A percentile compares a stretch with the other conserved stretches of the same genome.
These are phyloP conservation scores for Phytopythium cucurbitacearum DNA, from an alignment of 352 stramenopile genomes.

Conservation along the genomic window DNA sequence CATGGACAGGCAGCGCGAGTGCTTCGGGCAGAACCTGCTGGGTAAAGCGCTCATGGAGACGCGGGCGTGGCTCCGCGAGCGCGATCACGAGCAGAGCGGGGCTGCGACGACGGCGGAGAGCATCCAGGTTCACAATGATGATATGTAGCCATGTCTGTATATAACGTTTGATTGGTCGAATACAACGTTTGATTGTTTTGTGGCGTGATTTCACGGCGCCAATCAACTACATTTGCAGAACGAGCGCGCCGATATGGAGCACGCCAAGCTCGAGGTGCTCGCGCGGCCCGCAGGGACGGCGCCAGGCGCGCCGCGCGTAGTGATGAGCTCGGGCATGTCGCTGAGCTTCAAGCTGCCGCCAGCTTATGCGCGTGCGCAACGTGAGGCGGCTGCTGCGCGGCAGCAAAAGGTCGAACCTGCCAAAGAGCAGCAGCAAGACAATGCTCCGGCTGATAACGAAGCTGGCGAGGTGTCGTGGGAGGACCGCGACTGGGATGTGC, in stretches of 20 bases:
- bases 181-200: too few relatives aligned
- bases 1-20: slow-evolving; percentile 18
- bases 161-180: too few relatives aligned
- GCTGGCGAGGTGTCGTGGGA: slow-evolving; percentile 34
- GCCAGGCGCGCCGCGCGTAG: slow-evolving; percentile 16
- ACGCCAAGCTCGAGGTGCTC: slow-evolving; percentile 37
- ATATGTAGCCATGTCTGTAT: too few relatives aligned
- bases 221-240: slow-evolving; percentile 1
- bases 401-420: neutral
- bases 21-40: slow-evolving; percentile 52
- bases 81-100: slow-evolving; percentile 4
- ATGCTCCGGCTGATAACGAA: neutral
- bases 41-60: slow-evolving; percentile 53
- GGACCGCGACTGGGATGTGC: slow-evolving; percentile 35
- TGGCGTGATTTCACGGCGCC: neutral
- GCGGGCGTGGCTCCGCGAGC: slow-evolving; percentile 32
- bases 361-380: slow-evolving; percentile 11
- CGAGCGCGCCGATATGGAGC: slow-evolving; percentile 10
- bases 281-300: slow-evolving; percentile 17
- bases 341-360: slow-evolving; percentile 37
- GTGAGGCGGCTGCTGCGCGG: neutral
- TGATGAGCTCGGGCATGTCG: slow-evolving; percentile 40
- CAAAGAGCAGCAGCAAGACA: slow-evolving; percentile 1
- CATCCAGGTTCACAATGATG: too few relatives aligned
- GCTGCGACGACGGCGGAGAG: neutral